These are phyloP conservation scores for Fusarium citri DNA, from an alignment of 2,329 filamentous ascomycete genomes.

Conservation along the genomic window DNA sequence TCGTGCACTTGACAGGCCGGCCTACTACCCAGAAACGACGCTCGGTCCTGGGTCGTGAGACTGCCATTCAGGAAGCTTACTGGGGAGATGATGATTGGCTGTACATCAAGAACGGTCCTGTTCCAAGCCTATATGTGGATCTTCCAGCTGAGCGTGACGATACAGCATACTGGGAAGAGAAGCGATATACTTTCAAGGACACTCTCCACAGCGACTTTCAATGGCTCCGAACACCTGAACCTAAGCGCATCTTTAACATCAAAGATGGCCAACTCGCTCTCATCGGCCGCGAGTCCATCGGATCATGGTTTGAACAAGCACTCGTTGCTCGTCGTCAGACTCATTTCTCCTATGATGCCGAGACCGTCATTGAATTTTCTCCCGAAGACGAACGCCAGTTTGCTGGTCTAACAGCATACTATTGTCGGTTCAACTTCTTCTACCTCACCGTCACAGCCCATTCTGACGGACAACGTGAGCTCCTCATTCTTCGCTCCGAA, in stretches of 20 bases:
- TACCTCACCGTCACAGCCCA: conserved; percentile 70
- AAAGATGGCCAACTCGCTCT: conserved; percentile 58
- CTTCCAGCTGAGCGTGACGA: conserved; percentile 62
- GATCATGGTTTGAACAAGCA: conserved; percentile 70
- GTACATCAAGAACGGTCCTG: conserved; percentile 68
- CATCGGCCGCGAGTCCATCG: conserved; percentile 63
- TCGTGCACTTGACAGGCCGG: conserved; percentile 65
- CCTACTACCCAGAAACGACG: conserved; percentile 63
- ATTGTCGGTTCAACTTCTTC: conserved; percentile 74
- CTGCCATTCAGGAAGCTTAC: conserved; percentile 67
- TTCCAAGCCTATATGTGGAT: conserved; percentile 65
- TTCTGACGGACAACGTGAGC: conserved; percentile 66
- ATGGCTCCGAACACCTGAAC: conserved; percentile 67
- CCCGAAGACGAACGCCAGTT: conserved; percentile 70
- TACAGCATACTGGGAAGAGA: conserved; percentile 61
- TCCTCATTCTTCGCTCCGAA: conserved; percentile 68
- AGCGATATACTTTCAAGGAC: conserved; percentile 59
- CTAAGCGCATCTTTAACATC: conserved; percentile 63
- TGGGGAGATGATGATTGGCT: conserved; percentile 72
- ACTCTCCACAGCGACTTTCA: conserved; percentile 65
- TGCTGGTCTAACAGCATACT: conserved; percentile 71
- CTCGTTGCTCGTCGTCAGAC: conserved; percentile 66
- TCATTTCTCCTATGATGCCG: conserved; percentile 71
- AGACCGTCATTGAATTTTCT: conserved; percentile 65
- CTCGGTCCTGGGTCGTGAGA: conserved; percentile 67